These are phyloP conservation scores for Scenedesmus sp. DNA, from an alignment of 163 green algal genomes.

Conservation along the genomic window DNA sequence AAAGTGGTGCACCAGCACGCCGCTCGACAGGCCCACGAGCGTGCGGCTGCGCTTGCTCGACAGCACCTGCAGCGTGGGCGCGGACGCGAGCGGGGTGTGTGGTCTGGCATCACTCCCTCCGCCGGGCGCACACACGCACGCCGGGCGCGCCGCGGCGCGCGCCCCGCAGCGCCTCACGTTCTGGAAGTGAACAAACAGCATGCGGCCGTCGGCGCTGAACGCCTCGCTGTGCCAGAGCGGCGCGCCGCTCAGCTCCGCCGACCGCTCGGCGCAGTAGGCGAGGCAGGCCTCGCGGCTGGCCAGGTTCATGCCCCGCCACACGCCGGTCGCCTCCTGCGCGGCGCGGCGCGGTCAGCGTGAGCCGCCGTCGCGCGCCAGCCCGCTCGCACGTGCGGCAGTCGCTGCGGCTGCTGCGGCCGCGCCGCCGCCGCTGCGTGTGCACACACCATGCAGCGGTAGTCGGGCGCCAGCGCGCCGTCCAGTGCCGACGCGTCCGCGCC, in stretches of 20 bases:
- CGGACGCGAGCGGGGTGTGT: too few relatives aligned
- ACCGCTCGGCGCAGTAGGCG: conserved; percentile 7
- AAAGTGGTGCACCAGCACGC: conserved; percentile 39
- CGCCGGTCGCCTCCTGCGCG: conserved; percentile 37
- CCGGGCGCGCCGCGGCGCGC: too few relatives aligned
- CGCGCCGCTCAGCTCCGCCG: conserved; percentile 7
- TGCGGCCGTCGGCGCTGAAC: conserved; percentile 12
- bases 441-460: conserved; percentile 31
- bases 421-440: too few relatives aligned
- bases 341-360: too few relatives aligned
- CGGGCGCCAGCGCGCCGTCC: conserved; percentile 3
- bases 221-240: conserved; percentile 41
- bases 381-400: not conserved
- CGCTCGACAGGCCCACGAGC: conserved; percentile 18
- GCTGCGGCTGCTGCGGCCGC: not conserved
- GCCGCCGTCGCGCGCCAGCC: too few relatives aligned
- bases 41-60: conserved; percentile 4
- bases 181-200: conserved; percentile 46
- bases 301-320: conserved; percentile 35
- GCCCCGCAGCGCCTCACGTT: too few relatives aligned
- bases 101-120: too few relatives aligned
- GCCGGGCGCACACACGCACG: too few relatives aligned
- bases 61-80: too few relatives aligned
- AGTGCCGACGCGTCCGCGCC: conserved; percentile 9
- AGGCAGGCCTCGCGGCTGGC: conserved; percentile 7